Base-by-base conservation (phyloP, 1,139 yeast species). In the Meyerozyma sp. region DNA sequence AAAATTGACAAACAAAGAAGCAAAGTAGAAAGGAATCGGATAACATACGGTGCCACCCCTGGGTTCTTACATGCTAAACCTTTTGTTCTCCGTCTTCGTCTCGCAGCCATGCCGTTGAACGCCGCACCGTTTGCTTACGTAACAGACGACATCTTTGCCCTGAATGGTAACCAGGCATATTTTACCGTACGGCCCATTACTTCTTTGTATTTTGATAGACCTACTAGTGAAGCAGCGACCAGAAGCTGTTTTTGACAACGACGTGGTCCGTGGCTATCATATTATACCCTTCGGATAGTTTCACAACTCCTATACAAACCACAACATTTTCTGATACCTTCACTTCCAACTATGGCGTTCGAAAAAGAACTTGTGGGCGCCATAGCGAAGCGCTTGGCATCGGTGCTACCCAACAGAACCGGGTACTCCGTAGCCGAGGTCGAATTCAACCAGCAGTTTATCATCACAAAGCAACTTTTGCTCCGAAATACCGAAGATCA, bases 381-480 rank as follows among this genome's bases (percentile, higher is more conserved):
- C 26, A 18, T 34, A 9, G 25, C 25, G 7, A 59, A 58, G 47
- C 52, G 74, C 43, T 52, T 70, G 28, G 67, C 62, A 37, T 59
- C 68, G 23, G 57, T 71, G 32, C 57, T 72, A 29, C 77, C 77
- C 11, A 61, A 58, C 48, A 54, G 68, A 32, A 68, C 76, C 1
- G 75, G 76, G 8, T 62, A 65, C 47, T 54, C 69, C 4, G 49
- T 68, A n/a, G 63, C 64, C n/a, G 77, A 72, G 47, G 72, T 72
- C 8, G 77, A 72, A 53, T 55, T 70, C 39, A 69, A 70, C 46
- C 70, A 73, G 7, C 77, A 70, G 49, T 72, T 62, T 47, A 46
- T 63, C 13, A 51, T 58, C 23, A 64, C 75, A 16, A 64, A 61
- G 40, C 54, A 59, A 26, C 55, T 72, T 28, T 54, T 72, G 36